Evolutionary conservation across 2,329 filamentous ascomycete species (phyloP), one percentile per base, ranked within the genome.

Genomic region (Mariannaea sp.): DNA sequence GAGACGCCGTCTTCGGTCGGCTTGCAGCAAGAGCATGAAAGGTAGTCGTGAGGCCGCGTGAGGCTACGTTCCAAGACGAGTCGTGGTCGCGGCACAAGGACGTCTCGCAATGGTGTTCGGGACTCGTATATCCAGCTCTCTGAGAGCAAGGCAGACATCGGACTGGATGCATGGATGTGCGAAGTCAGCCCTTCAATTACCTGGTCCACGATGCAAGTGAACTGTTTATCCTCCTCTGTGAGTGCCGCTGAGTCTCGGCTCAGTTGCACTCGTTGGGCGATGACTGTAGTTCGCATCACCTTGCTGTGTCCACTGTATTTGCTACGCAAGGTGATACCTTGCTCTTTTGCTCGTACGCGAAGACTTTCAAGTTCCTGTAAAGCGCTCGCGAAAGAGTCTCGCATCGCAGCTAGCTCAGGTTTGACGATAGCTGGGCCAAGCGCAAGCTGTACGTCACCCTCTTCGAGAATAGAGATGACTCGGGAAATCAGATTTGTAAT

Each of bases 251-350:
- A 86, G 68, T 92, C 86, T 58, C 85, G 88, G 71, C 87, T 90
- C 33, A 94, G 78, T 65, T 92, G 86, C 14, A 94, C 89, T 67
- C 89, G 89, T 66, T 93, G 89, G 13, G 89, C 89, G 44, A 93
- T 84, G 26, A 93, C 84, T 0, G 90, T 93, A 1, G 89, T 90
- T 38, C 90, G 81, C 33, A 90, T 73, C 36, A 88, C 84, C 59
- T 84, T 86, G 71, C 81, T 82, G 58, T 87, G 86, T 9, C 87
- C 80, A 62, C 87, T 87, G 70, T 94, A 89, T 68, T 87, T 87
- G 72, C 87, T 95, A 57, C 86, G 85, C 24, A 95, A 78, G 4
- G 77, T 71, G 30, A 75, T 76, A 8, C 77, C 73, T 4, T 74
- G 67, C 38, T 75, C 70, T 39, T 77, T 68, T 13, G 81, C 76